A percentile compares a stretch with the other conserved stretches of the same genome.
phyloP scores from a whole-genome alignment of 73 alveolate species.

The Paramecium pentaurelia region DNA sequence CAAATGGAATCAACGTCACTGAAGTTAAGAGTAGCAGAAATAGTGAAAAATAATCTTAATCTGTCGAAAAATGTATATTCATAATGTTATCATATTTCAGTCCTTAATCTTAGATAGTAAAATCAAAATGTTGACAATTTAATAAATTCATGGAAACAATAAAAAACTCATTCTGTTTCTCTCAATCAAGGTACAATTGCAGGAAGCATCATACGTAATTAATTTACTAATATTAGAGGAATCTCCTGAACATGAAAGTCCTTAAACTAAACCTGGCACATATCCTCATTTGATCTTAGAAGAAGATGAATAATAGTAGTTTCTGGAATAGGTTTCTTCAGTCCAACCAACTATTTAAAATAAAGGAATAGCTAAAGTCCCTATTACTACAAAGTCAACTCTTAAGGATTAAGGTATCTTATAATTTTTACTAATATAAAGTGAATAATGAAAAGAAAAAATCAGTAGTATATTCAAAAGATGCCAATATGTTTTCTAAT shows the following conservation, averaged over 20 bases:
- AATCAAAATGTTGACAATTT: neutral
- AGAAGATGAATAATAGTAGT: neutral
- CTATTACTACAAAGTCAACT: neutral
- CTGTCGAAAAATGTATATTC: neutral
- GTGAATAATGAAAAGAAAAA: neutral
- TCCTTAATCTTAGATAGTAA: neutral
- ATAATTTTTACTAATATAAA: neutral
- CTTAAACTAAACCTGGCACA: neutral
- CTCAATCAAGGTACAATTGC: neutral
- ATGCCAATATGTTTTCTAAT: neutral
- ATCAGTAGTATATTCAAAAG: neutral
- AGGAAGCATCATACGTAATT: neutral
- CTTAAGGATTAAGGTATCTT: neutral
- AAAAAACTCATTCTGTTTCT: neutral
- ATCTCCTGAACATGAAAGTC: conserved; percentile 15
- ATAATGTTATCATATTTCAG: neutral
- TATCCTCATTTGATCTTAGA: neutral
- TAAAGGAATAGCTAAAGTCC: neutral
- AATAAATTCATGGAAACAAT: neutral
- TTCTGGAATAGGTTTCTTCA: neutral
- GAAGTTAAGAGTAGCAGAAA: neutral
- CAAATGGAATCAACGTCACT: neutral
- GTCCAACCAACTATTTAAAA: neutral
- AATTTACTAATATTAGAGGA: neutral
- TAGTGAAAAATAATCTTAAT: neutral